A percentile compares a stretch with the other conserved stretches of the same genome.
Conservation (phyloP, 495 filamentous ascomycete species). For the Oidiodendron maius region DNA sequence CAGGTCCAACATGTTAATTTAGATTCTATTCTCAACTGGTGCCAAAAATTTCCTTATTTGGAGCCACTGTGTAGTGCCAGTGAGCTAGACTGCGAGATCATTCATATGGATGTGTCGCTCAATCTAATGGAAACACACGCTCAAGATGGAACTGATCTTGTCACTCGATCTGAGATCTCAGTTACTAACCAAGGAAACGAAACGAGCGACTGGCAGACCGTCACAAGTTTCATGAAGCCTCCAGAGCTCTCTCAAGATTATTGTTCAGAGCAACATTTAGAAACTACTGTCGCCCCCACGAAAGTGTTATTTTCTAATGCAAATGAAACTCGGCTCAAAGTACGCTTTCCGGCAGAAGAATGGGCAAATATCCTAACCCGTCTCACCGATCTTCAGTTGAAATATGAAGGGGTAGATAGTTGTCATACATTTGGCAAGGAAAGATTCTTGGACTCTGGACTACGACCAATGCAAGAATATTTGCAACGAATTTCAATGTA, state of each 20-base stretch:
- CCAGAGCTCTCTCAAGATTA: slow-evolving; percentile 34
- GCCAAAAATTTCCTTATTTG: slow-evolving; percentile 16
- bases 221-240: slow-evolving; percentile 42
- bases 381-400: slow-evolving; percentile 19
- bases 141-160: slow-evolving; percentile 40
- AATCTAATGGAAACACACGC: slow-evolving; percentile 36
- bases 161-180: slow-evolving; percentile 40
- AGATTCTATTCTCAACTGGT: slow-evolving; percentile 16
- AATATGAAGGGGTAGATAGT: slow-evolving; percentile 9
- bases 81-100: slow-evolving; percentile 39
- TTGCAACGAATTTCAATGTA: slow-evolving; percentile 22
- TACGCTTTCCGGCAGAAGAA: slow-evolving; percentile 43
- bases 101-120: slow-evolving; percentile 44
- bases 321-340: slow-evolving; percentile 30
- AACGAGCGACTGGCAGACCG: slow-evolving; percentile 41
- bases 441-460: background rate
- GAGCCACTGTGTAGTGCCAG: slow-evolving; percentile 16
- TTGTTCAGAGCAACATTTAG: slow-evolving; percentile 15
- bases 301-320: slow-evolving; percentile 29
- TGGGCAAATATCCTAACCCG: slow-evolving; percentile 43
- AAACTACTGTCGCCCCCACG: slow-evolving; percentile 26
- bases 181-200: slow-evolving; percentile 37
- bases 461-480: slow-evolving; percentile 11
- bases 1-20: slow-evolving; percentile 14
- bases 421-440: background rate